Conservation (phyloP, 2,329 filamentous ascomycete species). For the Cladorrhinum sp. region DNA sequence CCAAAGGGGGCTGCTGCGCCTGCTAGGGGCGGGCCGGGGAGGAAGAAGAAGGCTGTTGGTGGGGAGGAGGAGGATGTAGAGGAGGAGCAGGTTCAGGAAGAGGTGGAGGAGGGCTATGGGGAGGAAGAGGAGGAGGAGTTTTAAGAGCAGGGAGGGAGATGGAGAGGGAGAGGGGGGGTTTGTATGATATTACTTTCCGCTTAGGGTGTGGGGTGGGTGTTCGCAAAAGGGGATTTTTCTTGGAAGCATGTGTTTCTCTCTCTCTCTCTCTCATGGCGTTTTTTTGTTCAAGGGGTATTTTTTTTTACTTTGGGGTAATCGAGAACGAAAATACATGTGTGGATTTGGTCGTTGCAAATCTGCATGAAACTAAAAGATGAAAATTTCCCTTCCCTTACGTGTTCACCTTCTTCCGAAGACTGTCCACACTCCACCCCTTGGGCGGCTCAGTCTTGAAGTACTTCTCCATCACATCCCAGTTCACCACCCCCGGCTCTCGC, state of each 20-base stretch:
- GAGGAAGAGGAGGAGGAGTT: slow-evolving; percentile 1
- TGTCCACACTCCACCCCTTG: slow-evolving; percentile 12
- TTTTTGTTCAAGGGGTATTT: no score
- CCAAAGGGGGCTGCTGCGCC: neutral
- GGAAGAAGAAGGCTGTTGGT: slow-evolving; percentile 7
- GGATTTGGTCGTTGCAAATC: no score
- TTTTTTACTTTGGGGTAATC: no score
- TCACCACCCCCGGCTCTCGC: slow-evolving; percentile 12
- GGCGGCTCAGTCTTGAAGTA: slow-evolving; percentile 15
- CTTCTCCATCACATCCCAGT: slow-evolving; percentile 19
- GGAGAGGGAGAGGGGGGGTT: neutral
- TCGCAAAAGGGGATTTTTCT: no score
- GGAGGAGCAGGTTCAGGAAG: slow-evolving; percentile 6
- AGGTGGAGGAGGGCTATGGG: slow-evolving; percentile 3
- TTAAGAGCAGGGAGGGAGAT: neutral
- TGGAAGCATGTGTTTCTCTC: no score
- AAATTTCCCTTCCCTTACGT: neutral
- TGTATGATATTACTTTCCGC: no score
- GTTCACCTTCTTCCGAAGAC: neutral
- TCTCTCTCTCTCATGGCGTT: no score
- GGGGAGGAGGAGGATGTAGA: slow-evolving; percentile 4
- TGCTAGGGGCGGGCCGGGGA: neutral
- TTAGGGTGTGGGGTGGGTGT: no score
- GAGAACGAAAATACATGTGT: no score
- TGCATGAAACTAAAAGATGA: no score